phyloP scores from a whole-genome alignment of 2,329 filamentous ascomycete genomes.

The Colletotrichum somersetense region DNA sequence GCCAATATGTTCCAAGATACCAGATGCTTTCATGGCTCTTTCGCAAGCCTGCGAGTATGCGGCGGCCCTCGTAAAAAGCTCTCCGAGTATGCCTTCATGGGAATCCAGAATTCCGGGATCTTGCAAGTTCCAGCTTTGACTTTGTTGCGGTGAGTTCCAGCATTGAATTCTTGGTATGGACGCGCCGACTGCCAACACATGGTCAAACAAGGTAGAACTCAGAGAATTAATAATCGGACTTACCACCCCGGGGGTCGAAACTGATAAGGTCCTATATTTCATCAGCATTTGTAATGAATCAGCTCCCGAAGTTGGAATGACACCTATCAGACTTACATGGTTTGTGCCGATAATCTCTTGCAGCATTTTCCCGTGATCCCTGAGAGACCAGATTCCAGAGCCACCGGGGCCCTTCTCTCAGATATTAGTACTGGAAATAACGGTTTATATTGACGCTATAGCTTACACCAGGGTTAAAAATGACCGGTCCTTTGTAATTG shows the following conservation, averaged over 20 bases:
- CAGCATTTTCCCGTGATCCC: constrained; percentile 48
- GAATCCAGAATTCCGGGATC: constrained; percentile 61
- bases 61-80: constrained; percentile 57
- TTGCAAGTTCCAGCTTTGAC: constrained; percentile 58
- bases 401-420: constrained; percentile 61
- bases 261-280: constrained; percentile 60
- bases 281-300: background rate
- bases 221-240: constrained; percentile 25
- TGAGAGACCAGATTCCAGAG: constrained; percentile 56
- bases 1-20: constrained; percentile 57
- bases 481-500: constrained; percentile 48
- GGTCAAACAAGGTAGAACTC: background rate
- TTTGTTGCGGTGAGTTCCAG: constrained; percentile 59
- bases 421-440: constrained; percentile 3
- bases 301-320: background rate
- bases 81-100: constrained; percentile 59
- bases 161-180: constrained; percentile 65
- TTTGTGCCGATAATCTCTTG: constrained; percentile 62
- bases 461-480: constrained; percentile 53
- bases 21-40: constrained; percentile 50
- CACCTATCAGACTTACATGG: constrained; percentile 50
- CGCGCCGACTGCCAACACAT: constrained; percentile 54
- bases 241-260: constrained; percentile 64
- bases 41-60: constrained; percentile 61
- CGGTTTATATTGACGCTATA: background rate